These are phyloP conservation scores for Thymus quinquecostatus DNA, from an alignment of 257 asterid genomes.

Conservation along the genomic window DNA sequence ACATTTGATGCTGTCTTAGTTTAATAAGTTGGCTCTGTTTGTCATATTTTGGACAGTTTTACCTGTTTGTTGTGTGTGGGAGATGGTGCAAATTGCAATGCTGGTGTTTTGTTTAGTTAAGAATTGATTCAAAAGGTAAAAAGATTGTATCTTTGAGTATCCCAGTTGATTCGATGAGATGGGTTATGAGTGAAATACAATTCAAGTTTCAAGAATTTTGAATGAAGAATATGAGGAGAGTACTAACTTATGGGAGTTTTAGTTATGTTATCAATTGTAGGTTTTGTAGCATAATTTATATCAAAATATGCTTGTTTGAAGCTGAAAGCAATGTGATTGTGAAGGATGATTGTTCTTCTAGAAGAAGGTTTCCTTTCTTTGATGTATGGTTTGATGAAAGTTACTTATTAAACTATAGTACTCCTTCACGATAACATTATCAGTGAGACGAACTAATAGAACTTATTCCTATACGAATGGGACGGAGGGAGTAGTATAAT, in stretches of 20 bases:
- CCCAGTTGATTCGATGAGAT: neutral
- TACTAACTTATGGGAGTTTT: too few relatives aligned
- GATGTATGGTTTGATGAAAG: neutral
- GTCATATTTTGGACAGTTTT: neutral
- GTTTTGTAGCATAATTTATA: too few relatives aligned
- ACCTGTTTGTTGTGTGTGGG: neutral
- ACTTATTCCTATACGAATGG: too few relatives aligned
- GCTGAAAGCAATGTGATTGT: neutral
- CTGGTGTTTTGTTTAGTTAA: neutral
- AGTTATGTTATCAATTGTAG: too few relatives aligned
- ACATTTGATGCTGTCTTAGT: neutral
- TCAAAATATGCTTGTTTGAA: neutral
- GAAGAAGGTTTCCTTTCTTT: neutral
- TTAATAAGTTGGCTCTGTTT: conserved; percentile 14
- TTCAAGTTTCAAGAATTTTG: conserved; percentile 18
- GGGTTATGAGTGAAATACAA: neutral
- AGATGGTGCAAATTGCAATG: conserved; percentile 8
- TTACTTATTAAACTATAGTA: neutral
- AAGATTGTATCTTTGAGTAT: neutral
- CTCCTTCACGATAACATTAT: too few relatives aligned
- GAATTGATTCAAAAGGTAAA: conserved; percentile 9
- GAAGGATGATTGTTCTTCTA: neutral
- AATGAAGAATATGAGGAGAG: conserved; percentile 2
- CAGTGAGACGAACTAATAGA: too few relatives aligned
- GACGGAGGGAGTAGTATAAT: neutral